Evolutionary conservation across 2,329 filamentous ascomycete genomes (phyloP), one percentile per base, ranked within the genome.

Genomic region (Talaromyces marneffei): DNA sequence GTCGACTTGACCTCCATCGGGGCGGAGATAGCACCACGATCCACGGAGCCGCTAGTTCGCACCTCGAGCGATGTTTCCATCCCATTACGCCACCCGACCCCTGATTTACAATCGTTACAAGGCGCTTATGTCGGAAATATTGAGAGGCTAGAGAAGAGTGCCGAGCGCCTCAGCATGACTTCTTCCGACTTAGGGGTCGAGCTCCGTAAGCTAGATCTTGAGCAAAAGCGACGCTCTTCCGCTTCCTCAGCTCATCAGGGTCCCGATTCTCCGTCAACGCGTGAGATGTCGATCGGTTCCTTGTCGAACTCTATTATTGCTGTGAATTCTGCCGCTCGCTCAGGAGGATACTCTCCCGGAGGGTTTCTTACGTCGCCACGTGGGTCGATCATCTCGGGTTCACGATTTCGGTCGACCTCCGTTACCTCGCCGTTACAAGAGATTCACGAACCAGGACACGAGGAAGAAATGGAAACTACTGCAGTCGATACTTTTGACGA

Each of bases 121-220:
- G 79, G 79, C 44, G 79, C 79, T 27, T 80, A 81, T 62, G 67
- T 76, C 31, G 77, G 76, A 63, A 81, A 82, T 74, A 76, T 82
- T 60, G 78, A 79, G 66, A 72, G 79, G 46, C 66, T 82, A 65
- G 79, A 82, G 65, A 72, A 75, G 64, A 79, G 75, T 64, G 79
- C 79, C 16, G 79, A 80, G 68, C 75, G 76, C 35, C 69, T 82
- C 62, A 81, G 78, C 67, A 72, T 75, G 66, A 77, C 73, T 59
- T 78, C 78, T 6, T 65, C 71, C 39, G 78, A 80, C 66, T 75
- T 80, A 52, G 75, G 72, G 39, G 72, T 73, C 50, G 78, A 80
- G 65, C 71, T 81, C 52, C 75, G 75, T 60, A 78, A 75, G 63
- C 74, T 80, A 69, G 77, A 78, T 63, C 66, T 70, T 58, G 77